Evolutionary conservation across 108 stramenopile species (phyloP), one percentile per base, ranked within the genome.

Genomic region (Cyclostephanos tholiformis): DNA sequence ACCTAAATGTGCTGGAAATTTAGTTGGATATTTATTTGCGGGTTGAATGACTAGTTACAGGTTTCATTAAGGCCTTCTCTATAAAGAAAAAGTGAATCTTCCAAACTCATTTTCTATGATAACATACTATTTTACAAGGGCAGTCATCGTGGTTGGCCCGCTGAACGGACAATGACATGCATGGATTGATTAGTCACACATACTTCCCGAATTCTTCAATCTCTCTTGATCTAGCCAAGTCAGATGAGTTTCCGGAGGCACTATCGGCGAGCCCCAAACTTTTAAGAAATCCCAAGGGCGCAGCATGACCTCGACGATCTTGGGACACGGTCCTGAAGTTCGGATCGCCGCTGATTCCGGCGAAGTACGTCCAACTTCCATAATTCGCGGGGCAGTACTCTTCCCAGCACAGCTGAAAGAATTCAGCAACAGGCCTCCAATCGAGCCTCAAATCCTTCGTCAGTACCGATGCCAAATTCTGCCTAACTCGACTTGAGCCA

Each of bases 361-460:
- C 89, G 74, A 90, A 94, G 63, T 92, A 88, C 11, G 85, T 65
- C 96, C 96, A 97, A 67, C 97, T 98, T 4, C 95, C 94, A 71
- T 77, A 97, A 69, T 98, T 98, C 44, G 89, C 81, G 0, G 94
- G 91, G 66, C 95, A 95, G 74, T 97, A 88, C 77, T 97, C 97
- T 60, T 88, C 63, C 62, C 97, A 82, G 22, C 84, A 74, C 53
- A 90, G 85, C 65, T 97, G 93, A 68, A 94, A 97, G 82, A 69
- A 86, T 61, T 93, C 87, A 7, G 96, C 96, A 0, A 95, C 97
- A 17, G 91, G 78, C 29, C 97, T 78, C 97, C 96, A 97, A 77
- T 97, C 97, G 39, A 93, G 58, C 20, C 72, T 50, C 10, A 97
- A 63, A 73, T 98, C 96, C 59, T 88, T 89, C 0, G 87, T 84